These are phyloP conservation scores for Colletotrichum australisinense DNA, from an alignment of 2,329 filamentous ascomycete genomes.

Conservation along the genomic window DNA sequence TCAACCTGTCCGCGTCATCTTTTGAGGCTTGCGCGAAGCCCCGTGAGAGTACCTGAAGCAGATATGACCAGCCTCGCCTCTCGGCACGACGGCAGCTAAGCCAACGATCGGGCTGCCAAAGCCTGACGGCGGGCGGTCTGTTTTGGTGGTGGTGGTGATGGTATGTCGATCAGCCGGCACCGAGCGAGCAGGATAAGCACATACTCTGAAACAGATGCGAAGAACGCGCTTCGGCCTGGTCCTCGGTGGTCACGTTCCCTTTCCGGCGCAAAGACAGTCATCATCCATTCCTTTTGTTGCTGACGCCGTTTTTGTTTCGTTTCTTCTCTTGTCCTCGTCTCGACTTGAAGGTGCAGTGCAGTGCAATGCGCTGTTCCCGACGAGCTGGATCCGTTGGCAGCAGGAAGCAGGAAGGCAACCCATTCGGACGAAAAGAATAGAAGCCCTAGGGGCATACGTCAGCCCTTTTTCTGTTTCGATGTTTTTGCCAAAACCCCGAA, in stretches of 20 bases:
- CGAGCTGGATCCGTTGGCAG: not conserved
- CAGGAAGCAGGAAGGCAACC: not conserved
- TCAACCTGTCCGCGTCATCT: conserved; percentile 29
- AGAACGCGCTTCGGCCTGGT: not conserved
- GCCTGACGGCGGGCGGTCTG: not conserved
- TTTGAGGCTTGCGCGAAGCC: conserved; percentile 21
- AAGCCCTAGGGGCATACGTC: not conserved
- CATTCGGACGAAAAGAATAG: not conserved
- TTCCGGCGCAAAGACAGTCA: conserved; percentile 12
- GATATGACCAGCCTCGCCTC: conserved; percentile 16
- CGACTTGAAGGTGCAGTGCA: not conserved
- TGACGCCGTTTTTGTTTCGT: not conserved
- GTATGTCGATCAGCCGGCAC: conserved; percentile 22
- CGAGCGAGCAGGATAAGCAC: conserved; percentile 32
- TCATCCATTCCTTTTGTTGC: not conserved
- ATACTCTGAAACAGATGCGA: conserved; percentile 29
- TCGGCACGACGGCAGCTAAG: conserved; percentile 23
- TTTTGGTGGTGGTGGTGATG: not conserved
- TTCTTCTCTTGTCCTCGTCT: not conserved
- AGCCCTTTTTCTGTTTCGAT: not conserved
- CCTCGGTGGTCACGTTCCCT: conserved; percentile 1
- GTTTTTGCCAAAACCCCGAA: not conserved
- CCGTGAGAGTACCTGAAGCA: conserved; percentile 22
- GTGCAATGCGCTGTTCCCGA: not conserved
- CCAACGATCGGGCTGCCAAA: conserved; percentile 5